phyloP scores from a whole-genome alignment of 2,329 filamentous ascomycete species.

The Microcyclospora pomicola region DNA sequence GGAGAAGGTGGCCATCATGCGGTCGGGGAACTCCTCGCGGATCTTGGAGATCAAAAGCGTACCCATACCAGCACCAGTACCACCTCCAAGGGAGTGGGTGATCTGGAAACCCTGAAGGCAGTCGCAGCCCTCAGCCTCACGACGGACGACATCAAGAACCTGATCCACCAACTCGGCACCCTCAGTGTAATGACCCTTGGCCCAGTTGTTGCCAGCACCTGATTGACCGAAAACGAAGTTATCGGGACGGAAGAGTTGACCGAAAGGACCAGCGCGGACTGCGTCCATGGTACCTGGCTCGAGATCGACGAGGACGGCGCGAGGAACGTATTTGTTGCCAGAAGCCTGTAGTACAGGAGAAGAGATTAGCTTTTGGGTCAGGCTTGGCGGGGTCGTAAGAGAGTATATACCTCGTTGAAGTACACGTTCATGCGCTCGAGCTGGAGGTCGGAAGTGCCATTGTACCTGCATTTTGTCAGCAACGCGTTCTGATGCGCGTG shows the following conservation, averaged over 20 bases:
- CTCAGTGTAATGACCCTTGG: slow-evolving; percentile 99
- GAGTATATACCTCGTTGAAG: slow-evolving; percentile 67
- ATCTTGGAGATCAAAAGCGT: slow-evolving; percentile 99
- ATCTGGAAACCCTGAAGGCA: slow-evolving; percentile 99
- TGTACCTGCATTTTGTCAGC: slow-evolving; percentile 53
- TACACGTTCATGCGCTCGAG: slow-evolving; percentile 99
- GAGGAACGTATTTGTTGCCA: slow-evolving; percentile 98
- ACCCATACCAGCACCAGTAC: slow-evolving; percentile 99
- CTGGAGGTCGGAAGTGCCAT: slow-evolving; percentile 95
- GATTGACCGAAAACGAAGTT: slow-evolving; percentile 99
- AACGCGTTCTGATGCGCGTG: background rate
- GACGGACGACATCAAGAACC: slow-evolving; percentile 94
- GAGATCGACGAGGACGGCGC: slow-evolving; percentile 97
- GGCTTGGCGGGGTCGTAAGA: slow-evolving; percentile 4
- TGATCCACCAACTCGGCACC: slow-evolving; percentile 98
- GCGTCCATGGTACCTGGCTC: slow-evolving; percentile 99
- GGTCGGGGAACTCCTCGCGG: slow-evolving; percentile 98
- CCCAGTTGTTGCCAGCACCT: slow-evolving; percentile 99
- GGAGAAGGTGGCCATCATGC: slow-evolving; percentile 99
- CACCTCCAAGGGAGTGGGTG: slow-evolving; percentile 99
- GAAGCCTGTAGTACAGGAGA: slow-evolving; percentile 50
- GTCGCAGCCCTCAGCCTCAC: slow-evolving; percentile 97
- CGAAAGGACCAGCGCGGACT: slow-evolving; percentile 94
- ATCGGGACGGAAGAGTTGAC: slow-evolving; percentile 98
- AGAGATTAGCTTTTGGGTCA: slow-evolving; percentile 16